Evolutionary conservation across 2,329 filamentous ascomycete species (phyloP), one percentile per base, ranked within the genome.

Genomic region (Ceratocystis cacaofunesta): DNA sequence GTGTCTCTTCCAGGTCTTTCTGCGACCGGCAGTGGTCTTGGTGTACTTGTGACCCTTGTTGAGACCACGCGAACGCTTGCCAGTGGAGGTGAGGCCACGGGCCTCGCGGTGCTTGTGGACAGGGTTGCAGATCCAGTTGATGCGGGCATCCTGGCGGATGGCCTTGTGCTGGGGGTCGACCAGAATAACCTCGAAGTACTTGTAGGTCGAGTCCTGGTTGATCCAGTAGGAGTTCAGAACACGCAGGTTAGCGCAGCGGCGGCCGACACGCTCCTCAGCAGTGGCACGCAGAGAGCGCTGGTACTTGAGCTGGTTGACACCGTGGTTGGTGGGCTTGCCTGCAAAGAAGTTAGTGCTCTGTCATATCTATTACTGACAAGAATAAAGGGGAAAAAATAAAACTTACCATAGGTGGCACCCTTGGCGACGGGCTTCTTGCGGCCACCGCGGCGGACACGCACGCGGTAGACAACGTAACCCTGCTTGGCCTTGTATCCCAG

Each of bases 401-500:
- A 76, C 88, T 75, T 85, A 96, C 92, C 94, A 80, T 94, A 99
- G 74, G 94, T 99, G 80, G 94, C 94, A 87, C 94, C 94, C 91
- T 95, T 96, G 76, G 88, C 85, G 70, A 85, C 90, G 75, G 92
- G 94, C 80, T 85, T 85, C 92, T 99, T 99, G 85, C 94, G 91
- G 76, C 94, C 94, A 88, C 94, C 94, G 80, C 94, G 91, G 79
- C 94, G 89, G 75, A 99, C 94, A 78, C 94, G 94, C 77, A 95
- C 86, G 79, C 94, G 94, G 88, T 99, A 99, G 88, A 99, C 91
- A 78, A 99, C 94, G 85, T 97, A 99, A 80, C 94, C 94, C 85
- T 99, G 94, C 90, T 99, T 99, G 85, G 95, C 94, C 90, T 99
- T 99, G 90, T 99, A 99, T 76, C 94, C 94, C 74, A 99, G 90